Percentiles rank a stretch among this genome's conserved stretches.
Conservation (phyloP, 1,284 basidiomycete genomes). For the Austroboletus niveus region DNA sequence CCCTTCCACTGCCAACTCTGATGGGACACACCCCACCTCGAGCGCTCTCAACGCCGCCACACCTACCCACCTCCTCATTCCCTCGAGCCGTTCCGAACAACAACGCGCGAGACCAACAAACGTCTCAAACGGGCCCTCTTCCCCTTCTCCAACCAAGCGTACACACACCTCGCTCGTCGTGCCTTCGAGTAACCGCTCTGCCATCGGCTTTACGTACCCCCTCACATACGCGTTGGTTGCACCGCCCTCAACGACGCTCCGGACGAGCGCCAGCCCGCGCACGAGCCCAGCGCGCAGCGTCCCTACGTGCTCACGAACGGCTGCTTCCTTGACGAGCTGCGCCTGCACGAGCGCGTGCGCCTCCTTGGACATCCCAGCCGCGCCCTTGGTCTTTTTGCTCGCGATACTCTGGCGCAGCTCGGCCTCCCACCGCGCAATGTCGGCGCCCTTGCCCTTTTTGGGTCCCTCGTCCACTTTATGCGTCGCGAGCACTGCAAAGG, state of each 20-base stretch:
- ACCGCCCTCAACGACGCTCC: conserved; percentile 48
- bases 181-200: conserved; percentile 62
- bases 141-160: conserved; percentile 49
- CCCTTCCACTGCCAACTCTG: conserved; percentile 71
- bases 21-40: conserved; percentile 65
- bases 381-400: conserved; percentile 55
- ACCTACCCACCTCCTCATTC: conserved; percentile 69
- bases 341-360: conserved; percentile 78
- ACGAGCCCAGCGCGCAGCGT: conserved; percentile 53
- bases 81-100: conserved; percentile 70
- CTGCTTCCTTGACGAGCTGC: conserved; percentile 78
- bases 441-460: conserved; percentile 83
- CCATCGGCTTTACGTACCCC: conserved; percentile 55
- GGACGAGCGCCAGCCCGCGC: conserved; percentile 68
- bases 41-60: conserved; percentile 78
- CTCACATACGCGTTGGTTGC: conserved; percentile 48
- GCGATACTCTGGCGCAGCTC: conserved; percentile 85
- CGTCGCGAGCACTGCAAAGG: conserved; percentile 57
- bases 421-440: conserved; percentile 90
- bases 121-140: conserved; percentile 55
- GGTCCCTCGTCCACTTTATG: conserved; percentile 53
- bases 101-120: conserved; percentile 70
- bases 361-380: conserved; percentile 68
- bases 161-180: conserved; percentile 54
- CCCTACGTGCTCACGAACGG: conserved; percentile 59